These are phyloP conservation scores for Mucor racemosus DNA, from an alignment of 371 early-diverging fungal species.

Conservation along the genomic window DNA sequence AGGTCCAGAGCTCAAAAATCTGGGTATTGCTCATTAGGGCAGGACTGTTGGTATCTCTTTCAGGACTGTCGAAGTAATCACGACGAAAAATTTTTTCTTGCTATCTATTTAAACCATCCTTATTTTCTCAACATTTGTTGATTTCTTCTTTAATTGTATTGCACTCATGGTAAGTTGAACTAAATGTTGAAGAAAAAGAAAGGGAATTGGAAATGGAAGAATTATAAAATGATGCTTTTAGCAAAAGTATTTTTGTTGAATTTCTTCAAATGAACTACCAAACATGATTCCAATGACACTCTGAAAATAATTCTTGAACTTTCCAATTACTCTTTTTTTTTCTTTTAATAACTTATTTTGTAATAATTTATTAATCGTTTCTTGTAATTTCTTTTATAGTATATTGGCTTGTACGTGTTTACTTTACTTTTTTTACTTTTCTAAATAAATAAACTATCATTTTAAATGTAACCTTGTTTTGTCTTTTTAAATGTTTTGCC, in stretches of 20 bases:
- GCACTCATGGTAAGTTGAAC: neutral
- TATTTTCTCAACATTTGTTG: too few species aligned
- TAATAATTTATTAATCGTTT: neutral
- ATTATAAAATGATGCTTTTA: conserved; percentile 31
- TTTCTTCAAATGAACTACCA: conserved; percentile 40
- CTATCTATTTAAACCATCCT: too few species aligned
- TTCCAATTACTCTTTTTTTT: neutral
- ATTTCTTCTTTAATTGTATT: neutral
- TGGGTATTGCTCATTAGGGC: too few species aligned
- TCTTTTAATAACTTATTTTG: neutral
- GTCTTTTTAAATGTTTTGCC: too few species aligned
- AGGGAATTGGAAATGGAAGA: neutral
- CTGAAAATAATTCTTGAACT: conserved; percentile 21
- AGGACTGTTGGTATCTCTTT: too few species aligned
- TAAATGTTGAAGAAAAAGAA: neutral
- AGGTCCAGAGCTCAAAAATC: too few species aligned
- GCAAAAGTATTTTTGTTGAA: conserved; percentile 41
- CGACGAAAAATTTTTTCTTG: too few species aligned
- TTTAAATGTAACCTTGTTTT: too few species aligned
- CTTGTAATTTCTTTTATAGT: neutral
- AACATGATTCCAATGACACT: conserved; percentile 40
- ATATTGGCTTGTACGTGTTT: neutral
- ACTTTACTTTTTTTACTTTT: neutral
- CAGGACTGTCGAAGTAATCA: too few species aligned
- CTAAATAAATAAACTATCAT: too few species aligned